phyloP scores from a whole-genome alignment of 179 eudicot genomes.

The Sideroxylon spinosum region DNA sequence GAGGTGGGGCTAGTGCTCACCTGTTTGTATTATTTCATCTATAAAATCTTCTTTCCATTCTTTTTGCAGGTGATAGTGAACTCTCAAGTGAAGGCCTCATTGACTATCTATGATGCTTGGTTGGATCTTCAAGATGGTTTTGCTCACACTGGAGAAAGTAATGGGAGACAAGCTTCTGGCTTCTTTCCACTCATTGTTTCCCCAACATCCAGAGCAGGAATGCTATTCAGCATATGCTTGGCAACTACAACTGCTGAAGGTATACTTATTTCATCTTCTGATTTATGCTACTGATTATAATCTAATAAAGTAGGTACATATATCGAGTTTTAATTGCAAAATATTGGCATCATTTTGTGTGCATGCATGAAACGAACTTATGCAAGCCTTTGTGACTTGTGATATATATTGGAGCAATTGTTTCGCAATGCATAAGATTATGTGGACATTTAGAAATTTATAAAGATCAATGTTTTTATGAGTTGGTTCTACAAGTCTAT shows the following conservation, averaged over 20 bases:
- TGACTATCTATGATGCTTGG: slow-evolving; percentile 92
- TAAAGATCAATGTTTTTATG: neutral
- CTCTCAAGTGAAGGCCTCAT: slow-evolving; percentile 88
- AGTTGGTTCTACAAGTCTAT: neutral
- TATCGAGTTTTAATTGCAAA: neutral
- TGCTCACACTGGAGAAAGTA: slow-evolving; percentile 61
- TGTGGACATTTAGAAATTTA: neutral
- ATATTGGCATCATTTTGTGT: neutral
- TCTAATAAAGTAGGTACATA: neutral
- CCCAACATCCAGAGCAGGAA: slow-evolving; percentile 76
- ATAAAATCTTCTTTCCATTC: neutral
- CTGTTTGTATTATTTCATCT: slow-evolving; percentile 3
- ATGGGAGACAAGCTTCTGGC: slow-evolving; percentile 72
- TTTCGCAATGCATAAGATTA: neutral
- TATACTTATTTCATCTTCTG: slow-evolving; percentile 20
- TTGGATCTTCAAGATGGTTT: slow-evolving; percentile 97
- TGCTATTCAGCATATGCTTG: slow-evolving; percentile 73
- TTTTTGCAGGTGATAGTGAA: slow-evolving; percentile 65
- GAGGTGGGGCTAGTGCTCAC: neutral
- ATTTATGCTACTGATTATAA: neutral
- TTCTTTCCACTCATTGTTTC: slow-evolving; percentile 83
- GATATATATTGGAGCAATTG: neutral
- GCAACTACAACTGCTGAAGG: slow-evolving; percentile 40
- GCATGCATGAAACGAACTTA: neutral
- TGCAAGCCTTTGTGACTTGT: neutral